Percentiles rank a stretch among this genome's conserved stretches.
Conservation (phyloP, 2,329 filamentous ascomycete species). For the Epichloe gansuensis region DNA sequence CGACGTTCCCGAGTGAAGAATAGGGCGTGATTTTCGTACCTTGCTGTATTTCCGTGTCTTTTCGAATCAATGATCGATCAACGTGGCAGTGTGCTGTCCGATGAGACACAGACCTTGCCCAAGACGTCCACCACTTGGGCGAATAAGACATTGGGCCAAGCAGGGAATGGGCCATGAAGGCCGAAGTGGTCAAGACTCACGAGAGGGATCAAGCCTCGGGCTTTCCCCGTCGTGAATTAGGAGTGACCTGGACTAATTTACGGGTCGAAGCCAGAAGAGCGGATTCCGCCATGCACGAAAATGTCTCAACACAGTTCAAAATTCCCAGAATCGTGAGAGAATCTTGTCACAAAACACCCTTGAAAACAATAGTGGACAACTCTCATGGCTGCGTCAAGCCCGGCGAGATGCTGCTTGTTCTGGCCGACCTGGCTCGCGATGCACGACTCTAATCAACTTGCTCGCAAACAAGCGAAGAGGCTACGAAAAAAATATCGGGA, state of each 20-base stretch:
- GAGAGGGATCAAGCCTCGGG: conserved; percentile 32
- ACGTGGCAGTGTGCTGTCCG: conserved; percentile 14
- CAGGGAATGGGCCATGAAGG: conserved; percentile 34
- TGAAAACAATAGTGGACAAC: conserved; percentile 52
- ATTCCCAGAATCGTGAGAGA: conserved; percentile 40
- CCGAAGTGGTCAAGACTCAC: conserved; percentile 30
- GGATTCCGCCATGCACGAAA: conserved; percentile 52
- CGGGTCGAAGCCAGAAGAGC: conserved; percentile 49
- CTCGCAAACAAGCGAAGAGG: conserved; percentile 51
- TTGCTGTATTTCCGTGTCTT: too few relatives aligned
- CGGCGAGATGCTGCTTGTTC: conserved; percentile 58
- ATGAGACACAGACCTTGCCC: conserved; percentile 14
- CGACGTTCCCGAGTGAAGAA: too few relatives aligned
- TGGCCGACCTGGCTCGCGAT: conserved; percentile 56
- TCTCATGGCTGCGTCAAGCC: conserved; percentile 58
- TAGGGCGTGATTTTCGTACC: too few relatives aligned
- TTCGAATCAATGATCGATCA: neutral
- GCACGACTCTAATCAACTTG: conserved; percentile 58
- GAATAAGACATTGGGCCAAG: conserved; percentile 7
- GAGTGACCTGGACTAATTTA: conserved; percentile 52
- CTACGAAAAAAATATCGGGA: conserved; percentile 42
- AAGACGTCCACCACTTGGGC: conserved; percentile 10
- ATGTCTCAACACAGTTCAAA: conserved; percentile 47
- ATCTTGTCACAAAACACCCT: conserved; percentile 38
- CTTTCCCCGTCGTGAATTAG: conserved; percentile 39